phyloP scores from a whole-genome alignment of 805 yeast species.

The Grigorovia jiainica region DNA sequence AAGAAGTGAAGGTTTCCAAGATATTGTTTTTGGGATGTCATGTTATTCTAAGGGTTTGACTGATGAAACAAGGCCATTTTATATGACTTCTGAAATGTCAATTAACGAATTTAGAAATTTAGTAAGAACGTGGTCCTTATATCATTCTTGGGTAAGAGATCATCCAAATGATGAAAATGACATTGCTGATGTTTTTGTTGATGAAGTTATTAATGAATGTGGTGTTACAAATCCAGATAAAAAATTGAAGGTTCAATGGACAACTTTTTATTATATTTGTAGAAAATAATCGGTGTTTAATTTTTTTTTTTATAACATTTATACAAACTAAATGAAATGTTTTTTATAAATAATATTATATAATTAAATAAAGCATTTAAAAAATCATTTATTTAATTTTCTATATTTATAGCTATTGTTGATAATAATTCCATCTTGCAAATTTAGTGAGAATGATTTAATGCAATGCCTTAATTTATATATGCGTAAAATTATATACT shows the following conservation, averaged over 20 bases:
- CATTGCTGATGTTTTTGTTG: conserved; percentile 39
- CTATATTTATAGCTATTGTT: too few species aligned
- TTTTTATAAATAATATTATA: too few species aligned
- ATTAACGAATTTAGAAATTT: conserved; percentile 42
- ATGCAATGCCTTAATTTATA: too few species aligned
- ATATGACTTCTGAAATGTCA: conserved; percentile 29
- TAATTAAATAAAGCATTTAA: too few species aligned
- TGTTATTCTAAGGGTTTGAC: neutral
- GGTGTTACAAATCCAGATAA: conserved; percentile 38
- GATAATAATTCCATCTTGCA: too few species aligned
- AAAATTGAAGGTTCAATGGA: conserved; percentile 41
- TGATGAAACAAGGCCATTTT: conserved; percentile 22
- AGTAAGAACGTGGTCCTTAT: conserved; percentile 57
- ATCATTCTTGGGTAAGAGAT: conserved; percentile 45
- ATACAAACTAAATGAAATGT: too few species aligned
- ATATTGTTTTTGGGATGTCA: conserved; percentile 28
- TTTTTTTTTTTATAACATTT: too few species aligned
- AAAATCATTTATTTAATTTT: too few species aligned
- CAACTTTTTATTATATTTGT: conserved; percentile 42
- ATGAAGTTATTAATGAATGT: conserved; percentile 34
- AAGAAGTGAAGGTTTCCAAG: conserved; percentile 25
- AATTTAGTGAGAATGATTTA: too few species aligned
- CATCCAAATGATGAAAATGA: conserved; percentile 34
- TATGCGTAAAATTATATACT: neutral
- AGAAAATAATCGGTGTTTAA: conserved; percentile 3